phyloP scores from a whole-genome alignment of 2,329 filamentous ascomycete genomes.

The Trichoderma semiorbis region DNA sequence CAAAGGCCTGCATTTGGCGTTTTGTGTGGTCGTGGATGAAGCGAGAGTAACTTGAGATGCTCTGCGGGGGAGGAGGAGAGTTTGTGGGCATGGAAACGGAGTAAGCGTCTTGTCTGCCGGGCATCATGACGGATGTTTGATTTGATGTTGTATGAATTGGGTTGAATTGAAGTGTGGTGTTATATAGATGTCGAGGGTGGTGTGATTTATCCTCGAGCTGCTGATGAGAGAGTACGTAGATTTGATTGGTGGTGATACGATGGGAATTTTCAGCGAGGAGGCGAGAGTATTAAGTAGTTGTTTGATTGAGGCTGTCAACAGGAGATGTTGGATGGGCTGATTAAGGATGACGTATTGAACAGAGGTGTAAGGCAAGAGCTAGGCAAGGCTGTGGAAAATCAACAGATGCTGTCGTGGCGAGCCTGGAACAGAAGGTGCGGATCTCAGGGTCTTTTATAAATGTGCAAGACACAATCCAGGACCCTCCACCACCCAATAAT shows the following conservation, averaged over 20 bases:
- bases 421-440: neutral
- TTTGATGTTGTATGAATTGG: neutral
- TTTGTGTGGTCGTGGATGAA: conserved; percentile 65
- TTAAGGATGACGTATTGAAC: neutral
- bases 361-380: neutral
- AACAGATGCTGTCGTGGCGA: neutral
- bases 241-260: neutral
- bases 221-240: neutral
- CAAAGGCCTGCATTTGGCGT: conserved; percentile 58
- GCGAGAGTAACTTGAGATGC: conserved; percentile 54
- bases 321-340: neutral
- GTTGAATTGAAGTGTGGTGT: neutral
- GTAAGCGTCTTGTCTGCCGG: conserved; percentile 39
- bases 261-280: neutral
- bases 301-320: neutral
- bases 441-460: conserved; percentile 26
- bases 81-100: conserved; percentile 33
- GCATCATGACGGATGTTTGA: conserved; percentile 31
- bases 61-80: conserved; percentile 41
- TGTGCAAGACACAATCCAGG: conserved; percentile 13
- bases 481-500: neutral
- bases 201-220: neutral
- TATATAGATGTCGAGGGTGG: neutral
- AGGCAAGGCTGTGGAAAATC: neutral
- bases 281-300: neutral